phyloP scores from a whole-genome alignment of 305 asterid genomes.

The Ilex paraguariensis region DNA sequence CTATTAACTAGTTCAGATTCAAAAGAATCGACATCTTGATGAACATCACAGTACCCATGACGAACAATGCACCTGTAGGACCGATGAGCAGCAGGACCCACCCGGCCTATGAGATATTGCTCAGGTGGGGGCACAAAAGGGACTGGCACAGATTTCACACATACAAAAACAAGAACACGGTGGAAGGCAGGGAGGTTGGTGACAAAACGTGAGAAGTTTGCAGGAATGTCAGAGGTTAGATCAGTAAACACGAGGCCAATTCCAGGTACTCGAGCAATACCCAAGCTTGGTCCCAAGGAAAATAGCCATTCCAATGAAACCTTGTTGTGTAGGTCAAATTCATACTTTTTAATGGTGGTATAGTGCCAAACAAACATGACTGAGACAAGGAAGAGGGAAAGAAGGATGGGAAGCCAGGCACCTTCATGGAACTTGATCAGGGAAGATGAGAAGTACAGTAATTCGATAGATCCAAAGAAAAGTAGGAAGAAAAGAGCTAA shows the following conservation, averaged over 20 bases:
- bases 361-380: constrained; percentile 18
- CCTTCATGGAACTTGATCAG: constrained; percentile 13
- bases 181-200: constrained; percentile 20
- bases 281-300: constrained; percentile 15
- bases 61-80: constrained; percentile 7
- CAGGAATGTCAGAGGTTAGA: constrained; percentile 17
- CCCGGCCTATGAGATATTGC: constrained; percentile 3
- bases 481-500: constrained; percentile 10
- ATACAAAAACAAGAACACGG: constrained; percentile 13
- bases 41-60: constrained; percentile 5
- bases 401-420: constrained; percentile 17
- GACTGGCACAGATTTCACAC: constrained; percentile 11
- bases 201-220: constrained; percentile 15
- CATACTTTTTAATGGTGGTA: constrained; percentile 14
- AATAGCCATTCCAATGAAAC: constrained; percentile 17
- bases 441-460: constrained; percentile 16
- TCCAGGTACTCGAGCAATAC: constrained; percentile 17
- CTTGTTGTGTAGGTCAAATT: constrained; percentile 15
- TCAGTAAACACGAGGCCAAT: constrained; percentile 14
- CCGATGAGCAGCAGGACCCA: constrained; percentile 4
- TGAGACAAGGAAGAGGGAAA: constrained; percentile 6
- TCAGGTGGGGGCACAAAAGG: constrained; percentile 6
- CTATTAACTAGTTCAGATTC: constrained; percentile 2
- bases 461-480: constrained; percentile 14
- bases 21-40: constrained; percentile 3